Evolutionary conservation across 2,329 filamentous ascomycete species (phyloP), one percentile per base, ranked within the genome.

Genomic region (Aureobasidium leucospermi): DNA sequence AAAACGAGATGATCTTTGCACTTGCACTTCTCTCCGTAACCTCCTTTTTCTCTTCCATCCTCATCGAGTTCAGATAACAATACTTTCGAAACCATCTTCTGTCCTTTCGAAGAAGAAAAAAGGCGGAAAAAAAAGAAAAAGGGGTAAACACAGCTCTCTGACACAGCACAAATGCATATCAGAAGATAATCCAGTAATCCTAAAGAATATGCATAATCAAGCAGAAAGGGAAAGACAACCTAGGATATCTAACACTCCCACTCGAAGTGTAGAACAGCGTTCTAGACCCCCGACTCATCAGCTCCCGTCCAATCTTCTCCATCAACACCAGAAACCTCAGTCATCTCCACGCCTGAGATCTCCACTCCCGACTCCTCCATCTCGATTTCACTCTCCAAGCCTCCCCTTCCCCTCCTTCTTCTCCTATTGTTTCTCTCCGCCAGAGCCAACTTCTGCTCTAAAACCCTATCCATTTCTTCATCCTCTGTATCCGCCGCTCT

Each of bases 401-500:
- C 49, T 19, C 16, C 6, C 29, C 38, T 16, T 6, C 23, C 49
- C 19, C 49, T 42, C 6, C 36, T 28, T 36, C 52, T 15, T 5
- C 29, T 15, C 13, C 52, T 45, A 16, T 56, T 56, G 6, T 41
- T 45, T 6, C 15, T 23, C 10, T 56, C 41, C 1, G 29, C 52
- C 5, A 32, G 5, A 3, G n/a, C 29, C 1, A 56, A 16, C 28
- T 28, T 43, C 8, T 6, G 6, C 7, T 45, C 39, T 19, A 56
- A 13, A 15, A 56, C 23, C 11, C 52, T 15, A 6, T 56, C 52
- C 28, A 56, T 32, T 23, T 56, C 61, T 57, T 73, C 60, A 67
- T 74, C 61, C 70, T 75, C 67, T 72, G 78, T 31, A 72, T 78
- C 70, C 76, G 71, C 83, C 77, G 70, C 60, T 61, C 75, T 19